Evolutionary conservation across 306 rosid species (phyloP), one percentile per base, ranked within the genome.

Genomic region (Cucurbita ficifolia): DNA sequence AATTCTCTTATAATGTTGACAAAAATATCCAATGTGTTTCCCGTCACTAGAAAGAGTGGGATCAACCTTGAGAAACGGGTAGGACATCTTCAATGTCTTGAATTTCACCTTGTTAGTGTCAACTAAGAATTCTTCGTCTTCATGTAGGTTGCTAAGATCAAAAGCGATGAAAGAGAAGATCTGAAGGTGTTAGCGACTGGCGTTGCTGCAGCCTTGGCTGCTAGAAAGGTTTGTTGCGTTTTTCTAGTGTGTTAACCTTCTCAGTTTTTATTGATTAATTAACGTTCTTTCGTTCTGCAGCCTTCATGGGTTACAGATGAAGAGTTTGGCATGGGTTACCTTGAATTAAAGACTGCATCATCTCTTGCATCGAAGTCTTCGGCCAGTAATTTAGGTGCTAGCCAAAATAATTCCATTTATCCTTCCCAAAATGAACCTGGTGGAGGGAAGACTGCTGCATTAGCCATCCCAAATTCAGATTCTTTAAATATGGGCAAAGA

Each of bases 141-240:
- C 73, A 14, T 84, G 80, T 78, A 94, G 99, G 97, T 94, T 17
- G 87, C 90, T 76, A 94, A 94, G 92, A 94, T 94, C 79, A 94
- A 94, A 83, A 86, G 85, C 77, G 99, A 94, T 70, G 99, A 89
- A 73, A 94, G 97, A 81, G 99, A 94, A 82, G 99, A 94, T 86
- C 92, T 94, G 61, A 94, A 94, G 87, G 99, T 94, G 79, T 84
- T 94, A 83, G 99, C 99, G 64, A 94, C 96, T 56, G 96, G 97
- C 51, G 99, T 94, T 74, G 90, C 89, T 56, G 99, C 99, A 62
- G 90, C 99, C 40, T 87, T 94, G 82, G 96, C 99, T 80, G 79
- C 97, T 83, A 86, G 97, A 88, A 94, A 94, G 96, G 99, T 94
- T 78, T 75, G 78, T 17, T 55, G 5, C 10, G 42, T 60, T 19